Evolutionary conservation across 2,329 filamentous ascomycete genomes (phyloP), one percentile per base, ranked within the genome.

Genomic region (Neopestalotiopsis sp.): DNA sequence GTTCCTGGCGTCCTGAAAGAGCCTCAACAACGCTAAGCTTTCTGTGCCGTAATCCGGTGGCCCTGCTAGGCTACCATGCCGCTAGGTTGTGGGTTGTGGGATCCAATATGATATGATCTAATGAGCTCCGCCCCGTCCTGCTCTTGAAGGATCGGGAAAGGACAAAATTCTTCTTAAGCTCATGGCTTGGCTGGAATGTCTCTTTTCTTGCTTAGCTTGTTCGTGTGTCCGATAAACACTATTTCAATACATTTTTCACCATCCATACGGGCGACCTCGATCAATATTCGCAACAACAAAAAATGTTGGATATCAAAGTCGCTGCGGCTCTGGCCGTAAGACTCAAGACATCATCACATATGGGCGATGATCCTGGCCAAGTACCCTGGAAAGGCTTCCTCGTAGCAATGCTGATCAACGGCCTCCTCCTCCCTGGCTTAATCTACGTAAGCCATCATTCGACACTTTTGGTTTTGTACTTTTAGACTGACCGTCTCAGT

Each of bases 401-500:
- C 45, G 1, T 14, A 2, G 17, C 45, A 53, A 13, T 30, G 6
- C 12, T 49, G 3, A 24, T 65, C 38, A 65, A 49, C 24, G 12
- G 30, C 12, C 7, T 65, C 6, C 20, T 45, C 20, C 14, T 65
- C 5, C 38, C 62, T 9, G 12, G 45, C 24, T 34, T 65, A 4
- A 5, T 24, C n/a, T 65, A 65, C 32, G 62, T 65, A 7, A 45
- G 62, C n/a, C 45, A 20, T 5, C 20, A 5, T 1, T 28, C 4
- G 20, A 49, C 12, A 14, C 28, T 7, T 20, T 49, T 34, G 34
- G 7, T 12, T 0, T 32, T 5, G 14, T 49, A 7, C 5, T n/a
- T 32, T 5, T n/a, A 28, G 9, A n/a, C 64, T 66, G 17, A 66
- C 30, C 13, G n/a, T 17, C 5, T 5, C 40, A 88, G 85, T 70